A percentile compares a stretch with the other conserved stretches of the same genome.
Conservation (phyloP, 768 basidiomycete species). For the Pulveroboletus ravenelii region DNA sequence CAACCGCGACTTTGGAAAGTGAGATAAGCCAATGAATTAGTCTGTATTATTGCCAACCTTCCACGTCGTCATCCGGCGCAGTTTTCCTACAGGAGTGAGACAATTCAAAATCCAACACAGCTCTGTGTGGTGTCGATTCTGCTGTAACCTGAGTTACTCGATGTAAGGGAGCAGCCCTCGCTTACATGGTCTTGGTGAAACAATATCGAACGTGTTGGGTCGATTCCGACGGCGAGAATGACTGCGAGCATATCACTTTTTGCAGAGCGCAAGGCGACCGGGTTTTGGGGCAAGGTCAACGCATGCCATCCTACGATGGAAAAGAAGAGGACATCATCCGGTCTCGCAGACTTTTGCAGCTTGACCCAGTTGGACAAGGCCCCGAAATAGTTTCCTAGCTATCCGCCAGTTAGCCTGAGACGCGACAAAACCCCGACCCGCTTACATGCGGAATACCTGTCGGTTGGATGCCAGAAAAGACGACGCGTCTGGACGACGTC, state of each 20-base stretch:
- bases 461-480: conserved; percentile 93
- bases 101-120: conserved; percentile 89
- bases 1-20: conserved; percentile 56
- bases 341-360: conserved; percentile 57
- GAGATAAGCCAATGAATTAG: not conserved
- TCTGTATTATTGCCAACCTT: conserved; percentile 50
- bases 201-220: conserved; percentile 65
- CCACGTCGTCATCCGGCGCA: conserved; percentile 95
- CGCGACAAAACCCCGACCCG: not conserved
- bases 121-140: conserved; percentile 85
- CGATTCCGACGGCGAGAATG: conserved; percentile 79
- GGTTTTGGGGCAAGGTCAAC: conserved; percentile 86
- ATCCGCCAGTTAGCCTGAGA: not conserved
- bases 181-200: conserved; percentile 88
- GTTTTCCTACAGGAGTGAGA: conserved; percentile 73
- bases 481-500: conserved; percentile 32
- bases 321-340: conserved; percentile 67
- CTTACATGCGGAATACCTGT: conserved; percentile 87
- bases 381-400: conserved; percentile 94
- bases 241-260: conserved; percentile 76
- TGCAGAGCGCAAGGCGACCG: conserved; percentile 52
- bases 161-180: not conserved
- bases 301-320: conserved; percentile 95
- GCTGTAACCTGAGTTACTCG: not conserved
- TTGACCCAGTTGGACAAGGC: conserved; percentile 87